A percentile compares a stretch with the other conserved stretches of the same genome.
Evolutionary conservation across 192 early-diverging fungal genomes (phyloP).

Genomic region (Coemansia sp.): DNA sequence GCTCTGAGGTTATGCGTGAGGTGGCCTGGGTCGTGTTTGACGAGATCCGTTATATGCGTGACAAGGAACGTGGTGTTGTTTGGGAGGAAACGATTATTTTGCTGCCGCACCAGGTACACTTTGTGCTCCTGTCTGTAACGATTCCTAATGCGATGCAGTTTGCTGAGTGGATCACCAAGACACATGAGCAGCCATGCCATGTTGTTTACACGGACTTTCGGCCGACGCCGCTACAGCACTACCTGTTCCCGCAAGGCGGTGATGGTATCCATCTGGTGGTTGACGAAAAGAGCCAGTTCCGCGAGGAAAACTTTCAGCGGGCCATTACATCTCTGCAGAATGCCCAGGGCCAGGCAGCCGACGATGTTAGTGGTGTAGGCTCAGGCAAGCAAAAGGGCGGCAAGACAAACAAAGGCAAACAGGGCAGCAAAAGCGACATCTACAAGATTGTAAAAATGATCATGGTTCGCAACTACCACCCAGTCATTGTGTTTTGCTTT

Average conservation of each 20-base stretch:
- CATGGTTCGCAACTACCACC: constrained; percentile 91
- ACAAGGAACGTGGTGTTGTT: constrained; percentile 95
- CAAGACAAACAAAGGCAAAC: constrained; percentile 57
- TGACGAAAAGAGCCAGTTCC: constrained; percentile 91
- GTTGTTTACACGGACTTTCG: constrained; percentile 98
- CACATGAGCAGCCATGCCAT: constrained; percentile 95
- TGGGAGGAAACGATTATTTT: constrained; percentile 99
- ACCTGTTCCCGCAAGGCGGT: constrained; percentile 86
- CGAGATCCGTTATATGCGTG: constrained; percentile 99
- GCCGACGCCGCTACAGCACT: constrained; percentile 96
- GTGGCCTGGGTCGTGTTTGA: constrained; percentile 98
- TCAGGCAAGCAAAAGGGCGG: constrained; percentile 55
- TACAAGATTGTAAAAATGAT: constrained; percentile 96
- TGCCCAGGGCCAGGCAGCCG: constrained; percentile 59
- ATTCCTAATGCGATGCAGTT: constrained; percentile 99
- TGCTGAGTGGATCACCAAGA: constrained; percentile 96
- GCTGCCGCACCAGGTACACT: constrained; percentile 86
- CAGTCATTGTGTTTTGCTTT: constrained; percentile 98
- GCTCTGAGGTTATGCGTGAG: constrained; percentile 93
- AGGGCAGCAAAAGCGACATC: constrained; percentile 69
- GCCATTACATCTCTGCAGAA: constrained; percentile 74
- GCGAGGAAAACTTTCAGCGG: constrained; percentile 94
- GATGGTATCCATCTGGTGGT: constrained; percentile 95
- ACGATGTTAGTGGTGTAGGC: constrained; percentile 47
- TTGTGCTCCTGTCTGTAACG: constrained; percentile 95